Percentiles rank a stretch among this genome's conserved stretches.
These are phyloP conservation scores for Solanum appendiculatum DNA, from an alignment of 257 asterid species.

Conservation along the genomic window DNA sequence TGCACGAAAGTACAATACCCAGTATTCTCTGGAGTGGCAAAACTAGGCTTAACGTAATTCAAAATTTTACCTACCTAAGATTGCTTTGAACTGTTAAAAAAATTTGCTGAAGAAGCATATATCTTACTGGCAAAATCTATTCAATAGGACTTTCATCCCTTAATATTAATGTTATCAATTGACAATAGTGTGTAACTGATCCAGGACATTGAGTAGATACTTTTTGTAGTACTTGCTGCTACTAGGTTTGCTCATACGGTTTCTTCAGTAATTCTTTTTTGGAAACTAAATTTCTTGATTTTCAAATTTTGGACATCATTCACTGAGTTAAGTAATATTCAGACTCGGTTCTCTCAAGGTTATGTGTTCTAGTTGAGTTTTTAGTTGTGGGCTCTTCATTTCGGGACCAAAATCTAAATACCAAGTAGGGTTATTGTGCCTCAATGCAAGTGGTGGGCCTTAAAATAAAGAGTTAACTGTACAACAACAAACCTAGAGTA, in stretches of 20 bases:
- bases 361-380: background rate
- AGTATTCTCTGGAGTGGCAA: background rate
- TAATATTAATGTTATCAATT: background rate
- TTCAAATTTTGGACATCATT: background rate
- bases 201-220: background rate
- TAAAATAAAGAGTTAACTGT: background rate
- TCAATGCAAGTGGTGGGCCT: background rate
- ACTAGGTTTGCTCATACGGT: background rate
- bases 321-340: background rate
- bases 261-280: background rate
- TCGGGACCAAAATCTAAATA: background rate
- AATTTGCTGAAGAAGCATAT: background rate
- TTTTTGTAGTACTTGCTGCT: background rate
- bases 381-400: background rate
- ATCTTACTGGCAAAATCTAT: background rate
- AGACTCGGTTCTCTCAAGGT: background rate
- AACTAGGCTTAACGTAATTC: background rate
- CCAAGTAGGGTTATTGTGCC: background rate
- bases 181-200: background rate
- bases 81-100: background rate
- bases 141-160: background rate
- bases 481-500: background rate
- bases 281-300: background rate
- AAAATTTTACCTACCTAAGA: background rate
- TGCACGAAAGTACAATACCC: background rate